Percentiles rank a stretch among this genome's conserved stretches.
Conservation (phyloP, 1,139 yeast genomes). For the Yamadazyma dushanensis region DNA sequence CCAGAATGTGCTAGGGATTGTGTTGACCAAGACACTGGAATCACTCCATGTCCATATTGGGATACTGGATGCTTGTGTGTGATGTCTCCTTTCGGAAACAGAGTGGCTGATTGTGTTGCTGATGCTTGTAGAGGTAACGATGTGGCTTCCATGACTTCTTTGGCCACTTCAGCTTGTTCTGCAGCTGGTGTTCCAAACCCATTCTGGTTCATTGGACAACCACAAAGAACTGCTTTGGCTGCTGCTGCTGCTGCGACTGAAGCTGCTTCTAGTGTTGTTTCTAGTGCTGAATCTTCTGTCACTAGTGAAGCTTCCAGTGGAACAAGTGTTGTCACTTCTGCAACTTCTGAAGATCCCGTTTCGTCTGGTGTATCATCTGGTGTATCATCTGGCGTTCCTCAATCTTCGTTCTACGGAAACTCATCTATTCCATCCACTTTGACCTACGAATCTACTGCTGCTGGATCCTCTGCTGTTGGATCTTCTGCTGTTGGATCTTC, state of each 20-base stretch:
- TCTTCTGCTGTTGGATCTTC: constrained; percentile 2
- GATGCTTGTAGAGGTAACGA: constrained; percentile 39
- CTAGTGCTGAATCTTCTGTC: constrained; percentile 30
- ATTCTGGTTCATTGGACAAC: constrained; percentile 44
- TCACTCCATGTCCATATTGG: constrained; percentile 54
- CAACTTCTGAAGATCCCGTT: constrained; percentile 1
- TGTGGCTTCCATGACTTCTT: constrained; percentile 36
- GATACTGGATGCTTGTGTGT: constrained; percentile 56
- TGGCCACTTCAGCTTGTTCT: constrained; percentile 43
- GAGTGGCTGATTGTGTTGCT: constrained; percentile 48
- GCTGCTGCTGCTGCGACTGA: constrained; percentile 15
- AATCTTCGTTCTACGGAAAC: too few species aligned
- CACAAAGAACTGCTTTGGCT: constrained; percentile 33
- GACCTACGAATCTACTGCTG: constrained; percentile 18
- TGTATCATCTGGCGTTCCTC: constrained; percentile 5
- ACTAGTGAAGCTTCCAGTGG: constrained; percentile 15
- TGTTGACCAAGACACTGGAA: constrained; percentile 32
- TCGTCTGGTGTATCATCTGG: constrained; percentile 1
- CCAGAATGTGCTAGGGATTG: constrained; percentile 48
- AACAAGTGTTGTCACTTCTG: constrained; percentile 5
- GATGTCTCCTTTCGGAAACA: constrained; percentile 48
- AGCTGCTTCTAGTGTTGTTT: constrained; percentile 8
- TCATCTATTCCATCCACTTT: constrained; percentile 7
- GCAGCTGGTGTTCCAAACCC: constrained; percentile 43
- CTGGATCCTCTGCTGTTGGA: constrained; percentile 7